Evolutionary conservation across 371 early-diverging fungal species (phyloP), one percentile per base, ranked within the genome.

Genomic region (Conidiobolus incongruus): DNA sequence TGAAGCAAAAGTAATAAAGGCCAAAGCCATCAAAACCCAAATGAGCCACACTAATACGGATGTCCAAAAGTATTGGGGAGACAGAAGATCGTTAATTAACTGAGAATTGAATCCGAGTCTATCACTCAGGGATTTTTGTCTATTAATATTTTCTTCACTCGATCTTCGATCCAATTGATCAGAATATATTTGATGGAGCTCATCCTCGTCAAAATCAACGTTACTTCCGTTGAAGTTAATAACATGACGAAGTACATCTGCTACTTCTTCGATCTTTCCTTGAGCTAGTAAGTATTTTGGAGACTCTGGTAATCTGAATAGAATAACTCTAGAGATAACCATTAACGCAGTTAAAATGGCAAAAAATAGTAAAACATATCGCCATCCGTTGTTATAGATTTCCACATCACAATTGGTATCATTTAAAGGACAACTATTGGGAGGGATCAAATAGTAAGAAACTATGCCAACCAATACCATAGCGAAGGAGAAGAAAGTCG

Each of bases 1-100:
- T 11, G 77, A 81, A 51, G 81, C 82, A 54, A 82, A 83, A 64
- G 80, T 81, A 15, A 78, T 81, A 51, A 70, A 87, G 0, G 79
- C 82, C 47, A 78, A 52, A 0, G 82, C 67, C 1, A 80, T 75
- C 23, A 82, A 52, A 1, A 69, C 63, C 88, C 88, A 84, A 29
- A 83, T 79, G 12, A 55, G 35, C 75, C 80, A 81, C 7, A 82
- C 65, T 31, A 82, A 48, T 0, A 76, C 23, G 1, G 82, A 77
- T 2, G 78, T 80, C 19, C 55, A 28, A 24, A 70, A 52, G 20
- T 43, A 43, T 4, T 19, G 32, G n/a, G 22, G 12, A n/a, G n/a
- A n/a, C n/a, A n/a, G n/a, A n/a, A n/a, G n/a, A n/a, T n/a, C n/a
- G n/a, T n/a, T n/a, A n/a, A n/a, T n/a, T n/a, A n/a, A n/a, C n/a